These are phyloP conservation scores for Trichoderma koningii DNA, from an alignment of 2,329 filamentous ascomycete genomes.

Conservation along the genomic window DNA sequence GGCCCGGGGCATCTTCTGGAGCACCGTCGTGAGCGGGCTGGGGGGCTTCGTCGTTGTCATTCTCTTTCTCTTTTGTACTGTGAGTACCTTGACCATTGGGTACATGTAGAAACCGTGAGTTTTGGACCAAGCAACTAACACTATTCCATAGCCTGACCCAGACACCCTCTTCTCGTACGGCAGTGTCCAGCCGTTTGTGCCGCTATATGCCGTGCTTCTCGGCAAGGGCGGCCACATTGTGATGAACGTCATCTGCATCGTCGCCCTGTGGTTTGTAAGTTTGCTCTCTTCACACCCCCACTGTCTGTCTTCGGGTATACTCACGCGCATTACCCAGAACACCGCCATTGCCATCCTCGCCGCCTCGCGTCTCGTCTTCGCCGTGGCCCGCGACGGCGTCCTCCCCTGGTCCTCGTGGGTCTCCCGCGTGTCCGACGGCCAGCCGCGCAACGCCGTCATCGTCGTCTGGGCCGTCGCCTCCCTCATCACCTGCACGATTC, in stretches of 20 bases:
- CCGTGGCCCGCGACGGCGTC: conserved; percentile 62
- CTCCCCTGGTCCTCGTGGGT: conserved; percentile 62
- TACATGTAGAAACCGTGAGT: too few relatives aligned
- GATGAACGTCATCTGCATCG: conserved; percentile 61
- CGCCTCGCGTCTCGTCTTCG: conserved; percentile 63
- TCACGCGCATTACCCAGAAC: conserved; percentile 45
- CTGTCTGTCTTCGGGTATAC: background rate
- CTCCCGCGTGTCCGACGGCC: conserved; percentile 55
- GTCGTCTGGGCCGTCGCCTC: conserved; percentile 58
- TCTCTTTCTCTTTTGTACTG: conserved; percentile 60
- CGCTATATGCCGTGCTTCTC: conserved; percentile 58
- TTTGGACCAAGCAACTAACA: background rate
- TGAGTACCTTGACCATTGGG: too few relatives aligned
- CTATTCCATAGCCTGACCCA: conserved; percentile 47
- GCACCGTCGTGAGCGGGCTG: conserved; percentile 57
- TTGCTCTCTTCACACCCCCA: conserved; percentile 16
- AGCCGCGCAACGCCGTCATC: conserved; percentile 61
- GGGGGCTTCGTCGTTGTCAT: conserved; percentile 59
- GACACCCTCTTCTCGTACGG: conserved; percentile 55
- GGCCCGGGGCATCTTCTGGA: conserved; percentile 62
- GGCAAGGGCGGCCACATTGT: conserved; percentile 60
- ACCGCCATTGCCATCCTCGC: conserved; percentile 62
- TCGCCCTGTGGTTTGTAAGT: conserved; percentile 54
- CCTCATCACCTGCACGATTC: conserved; percentile 59
- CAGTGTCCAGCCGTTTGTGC: conserved; percentile 60